A percentile compares a stretch with the other conserved stretches of the same genome.
Conservation (phyloP, 2,329 filamentous ascomycete species). For the Aspergillus sp. region DNA sequence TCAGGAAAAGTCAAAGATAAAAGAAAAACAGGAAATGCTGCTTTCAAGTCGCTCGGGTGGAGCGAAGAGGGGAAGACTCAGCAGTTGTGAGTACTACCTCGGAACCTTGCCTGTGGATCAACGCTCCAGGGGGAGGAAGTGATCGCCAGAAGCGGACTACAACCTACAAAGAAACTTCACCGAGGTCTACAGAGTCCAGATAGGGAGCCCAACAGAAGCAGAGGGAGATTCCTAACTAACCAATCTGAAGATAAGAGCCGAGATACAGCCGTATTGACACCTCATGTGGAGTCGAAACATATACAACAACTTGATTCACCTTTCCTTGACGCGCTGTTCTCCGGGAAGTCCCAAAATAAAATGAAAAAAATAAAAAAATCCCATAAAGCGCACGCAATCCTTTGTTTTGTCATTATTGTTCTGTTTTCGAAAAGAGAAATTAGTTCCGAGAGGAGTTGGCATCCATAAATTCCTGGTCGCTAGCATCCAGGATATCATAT, state of each 20-base stretch:
- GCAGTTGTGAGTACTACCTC: not conserved
- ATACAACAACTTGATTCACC: constrained; percentile 14
- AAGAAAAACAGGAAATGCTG: not conserved
- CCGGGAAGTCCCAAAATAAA: constrained; percentile 8
- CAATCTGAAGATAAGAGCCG: constrained; percentile 15
- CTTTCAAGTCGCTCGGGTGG: not conserved
- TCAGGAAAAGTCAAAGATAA: not conserved
- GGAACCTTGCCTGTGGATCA: not conserved
- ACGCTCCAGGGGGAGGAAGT: not conserved
- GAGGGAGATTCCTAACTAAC: constrained; percentile 5
- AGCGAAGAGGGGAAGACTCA: not conserved
- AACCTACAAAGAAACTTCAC: not conserved
- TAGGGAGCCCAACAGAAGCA: not conserved
- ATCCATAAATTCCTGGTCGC: constrained; percentile 78
- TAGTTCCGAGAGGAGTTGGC: constrained; percentile 39
- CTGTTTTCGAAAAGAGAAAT: constrained; percentile 1
- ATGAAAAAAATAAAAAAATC: not conserved
- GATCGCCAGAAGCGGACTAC: not conserved
- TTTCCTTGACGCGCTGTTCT: constrained; percentile 8
- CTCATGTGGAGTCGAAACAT: not conserved
- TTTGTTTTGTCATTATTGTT: constrained; percentile 3
- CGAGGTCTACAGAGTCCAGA: not conserved
- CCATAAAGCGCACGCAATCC: not conserved
- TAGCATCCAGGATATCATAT: constrained; percentile 95
- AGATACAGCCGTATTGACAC: constrained; percentile 10